Evolutionary conservation across 768 basidiomycete species (phyloP).

Genomic region (Obba rivulosa): DNA sequence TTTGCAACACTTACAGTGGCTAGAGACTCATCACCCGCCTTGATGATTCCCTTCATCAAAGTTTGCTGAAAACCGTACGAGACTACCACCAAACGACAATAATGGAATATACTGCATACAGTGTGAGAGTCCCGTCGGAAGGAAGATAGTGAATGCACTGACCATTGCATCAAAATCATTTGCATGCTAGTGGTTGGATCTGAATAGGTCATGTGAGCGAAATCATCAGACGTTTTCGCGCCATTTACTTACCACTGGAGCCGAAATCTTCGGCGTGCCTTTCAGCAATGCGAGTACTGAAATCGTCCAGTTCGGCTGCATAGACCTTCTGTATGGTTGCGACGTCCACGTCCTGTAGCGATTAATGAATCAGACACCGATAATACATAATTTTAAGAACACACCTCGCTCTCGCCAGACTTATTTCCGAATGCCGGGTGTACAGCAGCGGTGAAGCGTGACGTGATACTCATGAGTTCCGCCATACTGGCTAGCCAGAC

Average conservation of each 20-base stretch:
- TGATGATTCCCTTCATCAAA: slow-evolving; percentile 35
- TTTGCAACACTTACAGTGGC: too few relatives aligned
- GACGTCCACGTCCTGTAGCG: slow-evolving; percentile 17
- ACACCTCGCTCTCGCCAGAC: slow-evolving; percentile 11
- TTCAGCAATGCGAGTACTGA: slow-evolving; percentile 10
- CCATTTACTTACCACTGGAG: slow-evolving; percentile 12
- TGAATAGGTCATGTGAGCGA: background rate
- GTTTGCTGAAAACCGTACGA: slow-evolving; percentile 48
- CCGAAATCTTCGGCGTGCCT: slow-evolving; percentile 15
- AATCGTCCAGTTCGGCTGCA: slow-evolving; percentile 17
- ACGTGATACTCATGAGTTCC: slow-evolving; percentile 27
- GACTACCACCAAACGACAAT: slow-evolving; percentile 46
- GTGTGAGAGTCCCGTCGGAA: slow-evolving; percentile 2
- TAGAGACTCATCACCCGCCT: slow-evolving; percentile 8
- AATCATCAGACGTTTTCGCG: background rate
- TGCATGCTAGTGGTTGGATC: background rate
- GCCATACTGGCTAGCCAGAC: slow-evolving; percentile 24
- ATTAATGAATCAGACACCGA: slow-evolving; percentile 2
- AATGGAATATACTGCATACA: slow-evolving; percentile 6
- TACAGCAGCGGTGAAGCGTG: slow-evolving; percentile 21
- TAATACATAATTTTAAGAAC: slow-evolving; percentile 1
- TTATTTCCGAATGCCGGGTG: slow-evolving; percentile 16
- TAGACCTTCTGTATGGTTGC: slow-evolving; percentile 17
- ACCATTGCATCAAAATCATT: background rate
- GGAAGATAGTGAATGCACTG: background rate